Conservation (phyloP, 2,329 filamentous ascomycete genomes). For the Coniochaeta sp. region DNA sequence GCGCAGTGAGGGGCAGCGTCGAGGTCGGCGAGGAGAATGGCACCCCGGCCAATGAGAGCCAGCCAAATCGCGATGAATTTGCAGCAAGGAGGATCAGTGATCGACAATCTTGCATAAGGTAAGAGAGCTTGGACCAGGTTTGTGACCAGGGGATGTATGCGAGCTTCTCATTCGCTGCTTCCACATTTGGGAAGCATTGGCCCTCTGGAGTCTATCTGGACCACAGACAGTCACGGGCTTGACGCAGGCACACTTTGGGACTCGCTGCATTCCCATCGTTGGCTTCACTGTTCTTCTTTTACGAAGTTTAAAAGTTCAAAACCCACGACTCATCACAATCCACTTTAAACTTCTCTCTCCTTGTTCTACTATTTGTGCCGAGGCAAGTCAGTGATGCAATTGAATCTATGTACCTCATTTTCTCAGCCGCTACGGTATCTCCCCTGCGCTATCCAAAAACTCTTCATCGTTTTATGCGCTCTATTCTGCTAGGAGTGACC, state of each 20-base stretch:
- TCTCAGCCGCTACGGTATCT: too few species aligned
- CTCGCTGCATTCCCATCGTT: too few species aligned
- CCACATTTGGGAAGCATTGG: neutral
- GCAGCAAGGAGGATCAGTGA: neutral
- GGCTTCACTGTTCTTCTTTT: too few species aligned
- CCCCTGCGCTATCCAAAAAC: neutral
- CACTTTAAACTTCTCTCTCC: neutral
- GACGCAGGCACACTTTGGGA: too few species aligned
- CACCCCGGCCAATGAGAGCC: neutral
- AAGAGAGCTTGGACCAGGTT: neutral
- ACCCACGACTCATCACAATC: too few species aligned
- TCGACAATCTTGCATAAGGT: constrained; percentile 1
- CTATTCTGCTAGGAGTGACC: neutral
- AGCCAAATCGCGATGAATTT: neutral
- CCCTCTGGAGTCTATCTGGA: neutral
- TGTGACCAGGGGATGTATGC: too few species aligned
- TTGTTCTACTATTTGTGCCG: too few species aligned
- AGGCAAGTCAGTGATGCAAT: too few species aligned
- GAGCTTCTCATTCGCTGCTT: constrained; percentile 1
- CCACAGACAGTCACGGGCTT: neutral
- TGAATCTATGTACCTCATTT: too few species aligned
- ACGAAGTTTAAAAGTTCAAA: too few species aligned
- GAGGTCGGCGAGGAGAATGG: neutral
- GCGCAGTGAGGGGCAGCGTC: neutral
- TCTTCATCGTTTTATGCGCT: neutral